A percentile compares a stretch with the other conserved stretches of the same genome.
phyloP scores from a whole-genome alignment of 495 filamentous ascomycete species.

The Xylaria intraflava region DNA sequence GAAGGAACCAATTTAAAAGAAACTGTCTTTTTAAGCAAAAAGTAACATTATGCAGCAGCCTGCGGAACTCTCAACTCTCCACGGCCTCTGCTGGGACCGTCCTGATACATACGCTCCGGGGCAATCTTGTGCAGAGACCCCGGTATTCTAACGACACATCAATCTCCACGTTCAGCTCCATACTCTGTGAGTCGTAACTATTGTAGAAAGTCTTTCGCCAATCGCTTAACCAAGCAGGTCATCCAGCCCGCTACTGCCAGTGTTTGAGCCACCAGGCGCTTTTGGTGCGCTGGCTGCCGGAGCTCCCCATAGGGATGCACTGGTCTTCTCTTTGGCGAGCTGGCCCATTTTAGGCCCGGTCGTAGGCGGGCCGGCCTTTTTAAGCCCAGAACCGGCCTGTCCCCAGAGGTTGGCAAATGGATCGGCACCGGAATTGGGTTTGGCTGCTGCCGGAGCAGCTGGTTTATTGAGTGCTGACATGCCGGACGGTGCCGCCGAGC shows the following conservation, averaged over 20 bases:
- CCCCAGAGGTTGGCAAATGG: conserved; percentile 86
- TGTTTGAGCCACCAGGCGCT: conserved; percentile 20
- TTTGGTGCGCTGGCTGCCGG: conserved; percentile 38
- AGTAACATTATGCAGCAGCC: conserved; percentile 5
- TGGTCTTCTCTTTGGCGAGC: conserved; percentile 93
- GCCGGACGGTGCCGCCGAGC: conserved; percentile 19
- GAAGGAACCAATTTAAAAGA: conserved; percentile 20
- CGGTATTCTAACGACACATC: neutral
- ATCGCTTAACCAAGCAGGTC: conserved; percentile 38
- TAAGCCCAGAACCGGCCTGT: conserved; percentile 66
- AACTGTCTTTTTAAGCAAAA: conserved; percentile 8
- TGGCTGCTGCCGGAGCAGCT: conserved; percentile 43
- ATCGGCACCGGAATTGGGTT: conserved; percentile 56
- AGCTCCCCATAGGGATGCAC: conserved; percentile 87
- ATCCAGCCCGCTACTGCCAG: conserved; percentile 32
- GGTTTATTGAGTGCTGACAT: conserved; percentile 32
- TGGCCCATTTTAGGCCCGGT: conserved; percentile 73
- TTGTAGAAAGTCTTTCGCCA: neutral
- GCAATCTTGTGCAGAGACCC: neutral
- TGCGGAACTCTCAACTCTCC: conserved; percentile 3
- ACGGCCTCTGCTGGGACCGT: neutral
- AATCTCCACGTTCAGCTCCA: neutral
- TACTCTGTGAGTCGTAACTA: neutral
- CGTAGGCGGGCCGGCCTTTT: conserved; percentile 59
- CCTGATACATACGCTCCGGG: neutral